A percentile compares a stretch with the other conserved stretches of the same genome.
Conservation (phyloP, 352 stramenopile species). For the Lagenidium sp. region DNA sequence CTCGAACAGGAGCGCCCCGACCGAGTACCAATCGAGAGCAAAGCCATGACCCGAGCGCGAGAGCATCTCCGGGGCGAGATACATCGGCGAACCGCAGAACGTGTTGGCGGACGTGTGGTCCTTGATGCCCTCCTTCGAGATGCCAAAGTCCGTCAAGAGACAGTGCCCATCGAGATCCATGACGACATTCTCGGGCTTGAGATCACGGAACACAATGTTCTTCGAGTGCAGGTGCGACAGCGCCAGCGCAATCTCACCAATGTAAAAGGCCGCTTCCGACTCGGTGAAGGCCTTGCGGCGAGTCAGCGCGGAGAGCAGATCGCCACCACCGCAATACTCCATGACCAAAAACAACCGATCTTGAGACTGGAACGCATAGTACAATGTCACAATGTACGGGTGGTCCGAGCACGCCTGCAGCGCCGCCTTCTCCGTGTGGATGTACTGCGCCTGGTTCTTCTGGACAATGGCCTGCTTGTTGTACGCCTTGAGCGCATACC, state of each 20-base stretch:
- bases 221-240: slow-evolving; percentile 81
- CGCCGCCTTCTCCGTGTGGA: slow-evolving; percentile 76
- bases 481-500: slow-evolving; percentile 82
- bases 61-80: slow-evolving; percentile 78
- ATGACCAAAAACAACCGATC: slow-evolving; percentile 81
- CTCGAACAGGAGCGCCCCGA: slow-evolving; percentile 73
- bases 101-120: slow-evolving; percentile 81
- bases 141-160: slow-evolving; percentile 78
- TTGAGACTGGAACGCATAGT: slow-evolving; percentile 81
- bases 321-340: slow-evolving; percentile 78
- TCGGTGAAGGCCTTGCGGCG: slow-evolving; percentile 77
- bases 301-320: slow-evolving; percentile 68
- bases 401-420: slow-evolving; percentile 80
- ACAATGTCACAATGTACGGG: slow-evolving; percentile 80
- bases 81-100: slow-evolving; percentile 84
- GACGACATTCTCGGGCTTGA: slow-evolving; percentile 84
- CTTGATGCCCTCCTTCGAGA: slow-evolving; percentile 84
- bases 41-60: slow-evolving; percentile 73
- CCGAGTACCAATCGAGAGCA: slow-evolving; percentile 80
- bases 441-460: slow-evolving; percentile 87
- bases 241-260: slow-evolving; percentile 72
- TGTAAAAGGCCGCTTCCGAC: slow-evolving; percentile 76
- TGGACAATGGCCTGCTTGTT: slow-evolving; percentile 86
- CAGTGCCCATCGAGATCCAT: slow-evolving; percentile 82
- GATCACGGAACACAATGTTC: slow-evolving; percentile 82